A percentile compares a stretch with the other conserved stretches of the same genome.
These are phyloP conservation scores for Akanthomyces dipterigenus DNA, from an alignment of 2,329 filamentous ascomycete species.

Conservation along the genomic window DNA sequence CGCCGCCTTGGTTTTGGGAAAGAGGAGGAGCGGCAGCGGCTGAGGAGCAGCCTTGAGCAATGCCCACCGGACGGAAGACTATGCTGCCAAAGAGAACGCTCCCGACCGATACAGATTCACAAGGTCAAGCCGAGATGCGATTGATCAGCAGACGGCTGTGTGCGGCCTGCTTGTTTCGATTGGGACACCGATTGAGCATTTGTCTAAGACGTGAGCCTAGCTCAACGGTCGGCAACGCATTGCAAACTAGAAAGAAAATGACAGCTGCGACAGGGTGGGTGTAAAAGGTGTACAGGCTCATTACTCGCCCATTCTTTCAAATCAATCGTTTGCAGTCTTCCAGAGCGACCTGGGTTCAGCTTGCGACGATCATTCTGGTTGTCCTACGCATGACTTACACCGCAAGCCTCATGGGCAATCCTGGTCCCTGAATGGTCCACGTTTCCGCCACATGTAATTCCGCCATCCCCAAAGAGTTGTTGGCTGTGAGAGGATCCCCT, in stretches of 20 bases:
- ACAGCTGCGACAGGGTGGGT: not conserved
- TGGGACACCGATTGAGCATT: not conserved
- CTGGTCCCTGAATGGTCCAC: not conserved
- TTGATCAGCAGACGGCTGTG: not conserved
- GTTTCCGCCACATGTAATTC: not conserved
- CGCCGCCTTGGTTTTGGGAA: not conserved
- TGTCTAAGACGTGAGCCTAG: not conserved
- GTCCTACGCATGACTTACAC: conserved; percentile 9
- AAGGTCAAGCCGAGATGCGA: not conserved
- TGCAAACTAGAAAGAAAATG: not conserved
- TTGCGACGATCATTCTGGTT: not conserved
- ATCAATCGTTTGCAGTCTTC: too few relatives aligned
- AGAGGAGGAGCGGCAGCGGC: not conserved
- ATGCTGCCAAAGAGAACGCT: not conserved
- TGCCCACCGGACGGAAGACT: not conserved
- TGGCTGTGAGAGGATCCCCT: too few relatives aligned
- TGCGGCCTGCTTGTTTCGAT: not conserved
- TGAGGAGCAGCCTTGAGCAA: not conserved
- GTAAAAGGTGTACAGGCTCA: not conserved
- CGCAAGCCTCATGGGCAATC: not conserved
- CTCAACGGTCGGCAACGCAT: not conserved
- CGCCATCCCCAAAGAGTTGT: not conserved
- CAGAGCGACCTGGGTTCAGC: not conserved
- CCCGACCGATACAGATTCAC: not conserved
- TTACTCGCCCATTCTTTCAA: not conserved